Evolutionary conservation across 495 filamentous ascomycete species (phyloP).

Genomic region (Hypoxylon lienhwacheense): DNA sequence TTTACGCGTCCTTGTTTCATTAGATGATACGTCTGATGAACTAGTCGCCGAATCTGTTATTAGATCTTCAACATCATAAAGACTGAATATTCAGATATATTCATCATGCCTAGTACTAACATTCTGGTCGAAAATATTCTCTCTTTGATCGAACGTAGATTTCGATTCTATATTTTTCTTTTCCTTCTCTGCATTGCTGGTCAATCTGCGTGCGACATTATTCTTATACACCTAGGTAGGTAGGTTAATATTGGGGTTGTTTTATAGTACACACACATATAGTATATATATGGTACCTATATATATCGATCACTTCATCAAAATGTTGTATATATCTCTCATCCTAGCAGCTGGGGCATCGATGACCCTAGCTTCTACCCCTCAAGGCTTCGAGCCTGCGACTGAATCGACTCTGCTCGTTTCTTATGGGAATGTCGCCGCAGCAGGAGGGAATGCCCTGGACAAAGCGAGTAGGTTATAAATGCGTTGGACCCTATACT

Average conservation of each 20-base stretch:
- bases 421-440: conserved; percentile 34
- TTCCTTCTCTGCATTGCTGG: conserved; percentile 26
- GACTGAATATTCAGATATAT: conserved; percentile 28
- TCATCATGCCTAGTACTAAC: conserved; percentile 2
- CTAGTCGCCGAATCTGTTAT: background rate
- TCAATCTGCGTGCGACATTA: conserved; percentile 24
- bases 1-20: conserved; percentile 26
- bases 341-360: conserved; percentile 37
- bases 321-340: conserved; percentile 41
- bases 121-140: conserved; percentile 1
- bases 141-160: conserved; percentile 10
- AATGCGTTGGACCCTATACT: background rate
- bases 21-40: conserved; percentile 13
- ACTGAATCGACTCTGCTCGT: conserved; percentile 42
- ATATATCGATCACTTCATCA: conserved; percentile 23
- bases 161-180: conserved; percentile 2
- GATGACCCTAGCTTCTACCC: conserved; percentile 41
- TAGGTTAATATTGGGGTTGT: too few relatives aligned
- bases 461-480: conserved; percentile 37
- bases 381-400: conserved; percentile 41
- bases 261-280: too few relatives aligned
- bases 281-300: too few relatives aligned
- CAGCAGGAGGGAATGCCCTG: conserved; percentile 42
- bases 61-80: conserved; percentile 14
- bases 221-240: too few relatives aligned